These are phyloP conservation scores for Populus tremula DNA, from an alignment of 345 rosid species.

Conservation along the genomic window DNA sequence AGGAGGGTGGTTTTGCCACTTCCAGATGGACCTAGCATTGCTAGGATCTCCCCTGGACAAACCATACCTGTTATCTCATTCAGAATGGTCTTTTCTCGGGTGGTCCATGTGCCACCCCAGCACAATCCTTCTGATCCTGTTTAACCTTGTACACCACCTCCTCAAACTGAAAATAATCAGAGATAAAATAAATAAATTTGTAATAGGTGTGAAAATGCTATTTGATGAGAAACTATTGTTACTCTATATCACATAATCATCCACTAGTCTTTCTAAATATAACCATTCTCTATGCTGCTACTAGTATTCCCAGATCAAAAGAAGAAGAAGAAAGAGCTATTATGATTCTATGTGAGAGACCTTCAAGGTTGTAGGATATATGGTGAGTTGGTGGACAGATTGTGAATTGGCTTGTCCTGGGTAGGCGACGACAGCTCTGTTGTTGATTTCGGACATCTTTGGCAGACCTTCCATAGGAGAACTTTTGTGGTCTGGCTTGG, in stretches of 20 bases:
- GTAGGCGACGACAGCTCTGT: constrained; percentile 39
- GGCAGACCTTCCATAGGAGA: constrained; percentile 36
- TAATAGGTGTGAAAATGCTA: neutral
- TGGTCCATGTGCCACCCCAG: constrained; percentile 50
- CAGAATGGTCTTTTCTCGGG: constrained; percentile 72
- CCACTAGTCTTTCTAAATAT: neutral
- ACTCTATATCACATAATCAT: neutral
- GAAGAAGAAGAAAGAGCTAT: neutral
- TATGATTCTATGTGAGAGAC: constrained; percentile 30
- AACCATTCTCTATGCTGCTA: neutral
- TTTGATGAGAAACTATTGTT: neutral
- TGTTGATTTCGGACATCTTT: constrained; percentile 45
- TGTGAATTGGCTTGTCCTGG: constrained; percentile 41
- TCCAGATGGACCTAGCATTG: constrained; percentile 98
- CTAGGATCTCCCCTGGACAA: constrained; percentile 87
- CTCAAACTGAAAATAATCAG: constrained; percentile 64
- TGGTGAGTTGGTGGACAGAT: constrained; percentile 40
- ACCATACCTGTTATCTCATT: constrained; percentile 82
- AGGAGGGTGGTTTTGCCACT: constrained; percentile 99
- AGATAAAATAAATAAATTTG: neutral
- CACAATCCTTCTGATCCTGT: constrained; percentile 51
- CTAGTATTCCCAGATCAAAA: neutral
- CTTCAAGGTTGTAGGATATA: constrained; percentile 76
- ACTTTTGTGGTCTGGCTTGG: constrained; percentile 50
- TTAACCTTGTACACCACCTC: constrained; percentile 85